Percentiles rank a stretch among this genome's conserved stretches.
phyloP scores from a whole-genome alignment of 2,329 filamentous ascomycete species.

The Neocucurbitaria cava region DNA sequence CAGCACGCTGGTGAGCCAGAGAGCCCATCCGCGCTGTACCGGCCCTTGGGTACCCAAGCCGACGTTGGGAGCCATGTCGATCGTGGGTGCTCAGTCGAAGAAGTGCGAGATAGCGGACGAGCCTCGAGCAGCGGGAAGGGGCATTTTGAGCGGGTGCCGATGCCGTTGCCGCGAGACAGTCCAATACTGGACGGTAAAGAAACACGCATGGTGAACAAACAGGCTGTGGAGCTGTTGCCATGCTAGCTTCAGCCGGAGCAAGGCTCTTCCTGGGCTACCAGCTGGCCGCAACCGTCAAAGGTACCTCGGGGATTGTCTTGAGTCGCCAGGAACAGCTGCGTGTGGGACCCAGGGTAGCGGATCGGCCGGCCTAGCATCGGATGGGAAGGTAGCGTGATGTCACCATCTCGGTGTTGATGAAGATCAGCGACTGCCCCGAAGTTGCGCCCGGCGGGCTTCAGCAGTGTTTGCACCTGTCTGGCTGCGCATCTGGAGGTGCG shows the following conservation, averaged over 20 bases:
- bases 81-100: background rate
- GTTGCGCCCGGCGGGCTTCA: background rate
- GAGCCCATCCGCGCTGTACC: slow-evolving; percentile 27
- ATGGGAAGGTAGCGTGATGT: background rate
- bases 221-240: background rate
- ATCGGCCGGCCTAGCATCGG: slow-evolving; percentile 5
- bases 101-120: background rate
- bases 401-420: slow-evolving; percentile 4
- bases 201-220: background rate
- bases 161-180: background rate
- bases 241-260: background rate
- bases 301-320: background rate
- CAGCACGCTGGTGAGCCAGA: slow-evolving; percentile 33
- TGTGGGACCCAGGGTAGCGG: background rate
- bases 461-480: background rate
- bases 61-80: slow-evolving; percentile 28
- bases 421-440: slow-evolving; percentile 12
- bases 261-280: background rate
- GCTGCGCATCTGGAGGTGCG: no score
- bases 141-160: background rate
- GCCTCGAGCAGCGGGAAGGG: background rate
- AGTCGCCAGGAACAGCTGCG: background rate
- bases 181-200: background rate
- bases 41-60: slow-evolving; percentile 30
- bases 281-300: background rate